These are phyloP conservation scores for Fusarium sp. DNA, from an alignment of 2,329 filamentous ascomycete species.

Conservation along the genomic window DNA sequence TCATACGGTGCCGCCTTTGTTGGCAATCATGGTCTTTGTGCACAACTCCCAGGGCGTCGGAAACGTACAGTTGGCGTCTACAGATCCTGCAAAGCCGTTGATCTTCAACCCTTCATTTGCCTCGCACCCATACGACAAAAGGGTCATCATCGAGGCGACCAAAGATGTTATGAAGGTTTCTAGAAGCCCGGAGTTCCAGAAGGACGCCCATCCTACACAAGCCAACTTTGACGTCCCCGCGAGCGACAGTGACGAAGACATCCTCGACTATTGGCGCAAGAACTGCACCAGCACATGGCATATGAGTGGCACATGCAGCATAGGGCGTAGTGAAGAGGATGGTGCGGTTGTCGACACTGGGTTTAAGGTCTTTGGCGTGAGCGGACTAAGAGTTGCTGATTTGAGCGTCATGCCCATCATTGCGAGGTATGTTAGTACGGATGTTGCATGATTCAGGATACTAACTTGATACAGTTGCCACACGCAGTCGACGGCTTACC, in stretches of 20 bases:
- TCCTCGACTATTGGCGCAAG: conserved; percentile 28
- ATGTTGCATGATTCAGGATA: too few relatives aligned
- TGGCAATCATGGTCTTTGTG: conserved; percentile 27
- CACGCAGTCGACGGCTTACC: conserved; percentile 31
- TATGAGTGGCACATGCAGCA: conserved; percentile 32
- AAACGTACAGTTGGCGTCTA: conserved; percentile 14
- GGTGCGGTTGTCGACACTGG: conserved; percentile 44
- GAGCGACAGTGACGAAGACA: conserved; percentile 28
- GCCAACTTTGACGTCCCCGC: conserved; percentile 16
- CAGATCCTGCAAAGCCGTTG: conserved; percentile 17
- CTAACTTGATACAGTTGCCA: conserved; percentile 18
- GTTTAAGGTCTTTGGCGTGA: conserved; percentile 61
- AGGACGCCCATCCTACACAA: conserved; percentile 16
- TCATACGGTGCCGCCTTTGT: conserved; percentile 16
- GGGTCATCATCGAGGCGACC: conserved; percentile 28
- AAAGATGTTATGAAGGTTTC: conserved; percentile 24
- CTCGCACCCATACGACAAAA: conserved; percentile 27
- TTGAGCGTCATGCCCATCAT: conserved; percentile 62
- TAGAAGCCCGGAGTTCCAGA: conserved; percentile 10
- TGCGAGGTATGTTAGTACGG: conserved; percentile 8
- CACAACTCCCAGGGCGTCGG: conserved; percentile 25
- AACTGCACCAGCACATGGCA: conserved; percentile 33
- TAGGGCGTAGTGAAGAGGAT: conserved; percentile 11
- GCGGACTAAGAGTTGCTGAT: conserved; percentile 62
- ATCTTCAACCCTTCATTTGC: conserved; percentile 22